Base-by-base conservation (phyloP, 106 monocot species). In the Acorus calamus region DNA sequence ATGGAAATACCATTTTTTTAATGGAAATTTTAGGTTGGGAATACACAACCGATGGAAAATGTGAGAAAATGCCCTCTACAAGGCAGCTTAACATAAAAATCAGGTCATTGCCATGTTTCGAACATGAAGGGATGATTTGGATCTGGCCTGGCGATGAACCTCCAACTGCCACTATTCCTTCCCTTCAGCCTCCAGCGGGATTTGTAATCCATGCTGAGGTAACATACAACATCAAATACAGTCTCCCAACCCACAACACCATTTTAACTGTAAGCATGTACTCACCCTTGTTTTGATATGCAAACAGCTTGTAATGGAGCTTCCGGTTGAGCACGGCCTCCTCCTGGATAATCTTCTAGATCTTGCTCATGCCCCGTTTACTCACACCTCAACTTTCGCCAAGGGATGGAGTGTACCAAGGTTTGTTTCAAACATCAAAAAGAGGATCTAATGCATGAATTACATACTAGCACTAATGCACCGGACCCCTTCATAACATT, bases 391-490 rank as follows among this genome's bases (percentile, higher is more conserved):
- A n/a, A 98, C 96, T 7, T 98, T 98, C 73, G 96, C 91, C 55
- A 98, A 91, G 74, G 96, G 91, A 62, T 98, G 96, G 96, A 77
- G 76, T 81, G 96, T 98, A 62, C 96, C 96, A 70, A 98, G 87
- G 96, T 98, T 28, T 28, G 28, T 28, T 28, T 28, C 28, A 28
- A 28, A 28, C 28, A 28, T 28, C 28, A 28, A 28, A 28, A 28
- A 28, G 28, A 28, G 28, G 28, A 28, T 28, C 28, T 28, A 28
- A 28, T 28, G 28, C 28, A 28, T 28, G 28, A 28, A 28, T 28
- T 28, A 0, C 28, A 28, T 28, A 28, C 28, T 28, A 28, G 28
- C 28, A 28, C 28, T 28, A 28, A 28, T 28, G 28, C 28, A 28
- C 28, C 1, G 28, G 28, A 28, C 1, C 28, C 28, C 28, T 28